Base-by-base conservation (phyloP, 768 basidiomycete genomes). In the Scleroderma citrinum region DNA sequence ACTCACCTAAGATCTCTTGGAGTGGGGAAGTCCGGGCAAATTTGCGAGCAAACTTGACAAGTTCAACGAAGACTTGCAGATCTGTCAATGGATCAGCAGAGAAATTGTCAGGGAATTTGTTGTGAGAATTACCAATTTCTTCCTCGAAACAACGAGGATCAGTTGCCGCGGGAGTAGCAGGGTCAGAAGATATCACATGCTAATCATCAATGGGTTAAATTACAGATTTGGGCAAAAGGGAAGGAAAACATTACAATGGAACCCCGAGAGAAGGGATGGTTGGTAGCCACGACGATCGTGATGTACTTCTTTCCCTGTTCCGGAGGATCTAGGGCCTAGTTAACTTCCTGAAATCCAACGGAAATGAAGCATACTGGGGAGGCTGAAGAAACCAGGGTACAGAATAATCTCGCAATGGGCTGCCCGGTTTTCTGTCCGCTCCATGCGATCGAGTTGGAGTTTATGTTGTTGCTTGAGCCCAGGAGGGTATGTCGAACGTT, bases 41-140 rank as follows among this genome's bases (percentile, higher is more conserved):
- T 48, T 59, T 72, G 26, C 84, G 74, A n/a, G 76, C 81, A 44
- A 85, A 72, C 61, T 81, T 81, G 48, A 83, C 17, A 20, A 59
- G 55, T 54, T 74, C 65, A 17, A 69, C 56, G 2, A 71, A 47
- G 8, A 63, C 57, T 35, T 68, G 58, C 21, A 68, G 56, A 53
- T 73, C 70, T 44, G 32, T 17, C 34, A 48, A 37, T 34, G 44
- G n/a, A 42, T 47, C 35, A 34, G 32, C 13, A 19, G 31, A 47
- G 4, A 21, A 36, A 43, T 34, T 8, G 26, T 29, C 26, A 29
- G 4, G 11, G 36, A 13, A 16, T 7, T 20, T 17, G 26, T 3
- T 24, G 16, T 16, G 37, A 42, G 12, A 45, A 58, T 30, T 49
- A 74, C 73, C 75, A 43, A 68, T 62, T 42, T 72, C 68, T 44